These are phyloP conservation scores for Xerocomus brunneocitrinus DNA, from an alignment of 768 basidiomycete species.

Conservation along the genomic window DNA sequence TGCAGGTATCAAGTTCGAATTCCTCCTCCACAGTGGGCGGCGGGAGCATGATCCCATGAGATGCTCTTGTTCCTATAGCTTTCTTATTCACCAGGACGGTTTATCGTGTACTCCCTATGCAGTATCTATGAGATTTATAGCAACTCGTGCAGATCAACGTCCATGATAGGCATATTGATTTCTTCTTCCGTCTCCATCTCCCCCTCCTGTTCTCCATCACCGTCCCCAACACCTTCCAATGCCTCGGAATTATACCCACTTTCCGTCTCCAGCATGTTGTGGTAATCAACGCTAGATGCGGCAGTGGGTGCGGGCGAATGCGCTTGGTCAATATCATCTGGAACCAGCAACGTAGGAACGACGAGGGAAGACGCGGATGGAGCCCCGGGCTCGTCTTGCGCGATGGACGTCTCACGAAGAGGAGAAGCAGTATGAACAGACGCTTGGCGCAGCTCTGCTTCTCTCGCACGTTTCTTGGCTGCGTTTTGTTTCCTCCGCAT, in stretches of 20 bases:
- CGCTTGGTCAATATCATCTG: conserved; percentile 32
- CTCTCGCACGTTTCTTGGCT: conserved; percentile 48
- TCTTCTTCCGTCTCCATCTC: conserved; percentile 26
- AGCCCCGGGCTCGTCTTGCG: conserved; percentile 24
- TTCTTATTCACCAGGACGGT: not conserved
- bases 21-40: conserved; percentile 41
- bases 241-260: conserved; percentile 56
- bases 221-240: conserved; percentile 29
- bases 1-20: conserved; percentile 41
- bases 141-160: conserved; percentile 25
- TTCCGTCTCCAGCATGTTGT: conserved; percentile 37
- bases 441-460: conserved; percentile 23
- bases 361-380: conserved; percentile 26
- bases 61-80: not conserved
- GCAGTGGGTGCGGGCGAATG: conserved; percentile 51
- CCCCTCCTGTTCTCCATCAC: conserved; percentile 24
- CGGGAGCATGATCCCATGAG: conserved; percentile 12
- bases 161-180: conserved; percentile 24
- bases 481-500: conserved; percentile 50
- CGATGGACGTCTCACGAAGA: conserved; percentile 28
- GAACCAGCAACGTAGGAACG: conserved; percentile 18
- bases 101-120: not conserved
- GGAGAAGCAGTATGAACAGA: conserved; percentile 22
- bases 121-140: conserved; percentile 11
- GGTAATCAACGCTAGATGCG: conserved; percentile 44